Evolutionary conservation across 164 flowering plant species (phyloP).

Genomic region (Umbilicus rupestris): DNA sequence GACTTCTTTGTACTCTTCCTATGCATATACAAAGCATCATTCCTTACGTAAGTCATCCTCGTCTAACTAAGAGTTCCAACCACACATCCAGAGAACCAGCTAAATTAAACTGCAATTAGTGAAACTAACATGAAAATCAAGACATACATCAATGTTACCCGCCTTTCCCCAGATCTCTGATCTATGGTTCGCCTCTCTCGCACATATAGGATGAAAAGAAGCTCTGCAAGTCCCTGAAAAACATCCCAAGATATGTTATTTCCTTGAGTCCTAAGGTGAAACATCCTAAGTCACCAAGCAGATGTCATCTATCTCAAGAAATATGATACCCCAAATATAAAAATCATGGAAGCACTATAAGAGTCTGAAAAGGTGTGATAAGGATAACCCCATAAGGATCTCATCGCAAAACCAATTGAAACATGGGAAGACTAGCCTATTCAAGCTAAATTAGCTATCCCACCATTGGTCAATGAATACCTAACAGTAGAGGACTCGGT

Average conservation of each 20-base stretch:
- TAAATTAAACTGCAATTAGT: not conserved
- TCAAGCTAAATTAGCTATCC: not conserved
- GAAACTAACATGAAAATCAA: not conserved
- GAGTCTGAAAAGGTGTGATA: not conserved
- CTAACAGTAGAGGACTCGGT: too few relatives aligned
- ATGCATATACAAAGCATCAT: not conserved
- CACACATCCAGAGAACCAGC: not conserved
- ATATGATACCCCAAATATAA: not conserved
- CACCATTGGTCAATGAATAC: not conserved
- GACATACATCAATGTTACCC: slow-evolving; percentile 64
- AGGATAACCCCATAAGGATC: not conserved
- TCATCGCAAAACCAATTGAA: not conserved
- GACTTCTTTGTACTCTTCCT: not conserved
- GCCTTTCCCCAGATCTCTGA: slow-evolving; percentile 92
- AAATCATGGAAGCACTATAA: too few relatives aligned
- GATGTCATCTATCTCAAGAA: not conserved
- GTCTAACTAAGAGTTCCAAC: not conserved
- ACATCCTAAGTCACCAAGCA: not conserved
- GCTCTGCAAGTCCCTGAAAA: slow-evolving; percentile 78
- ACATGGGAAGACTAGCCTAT: not conserved
- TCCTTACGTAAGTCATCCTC: not conserved
- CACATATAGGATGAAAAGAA: slow-evolving; percentile 95
- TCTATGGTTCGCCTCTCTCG: slow-evolving; percentile 78
- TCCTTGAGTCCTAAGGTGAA: not conserved
- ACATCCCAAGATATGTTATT: slow-evolving; percentile 10